These are phyloP conservation scores for Baudoinia panamericana DNA, from an alignment of 495 filamentous ascomycete genomes.

Conservation along the genomic window DNA sequence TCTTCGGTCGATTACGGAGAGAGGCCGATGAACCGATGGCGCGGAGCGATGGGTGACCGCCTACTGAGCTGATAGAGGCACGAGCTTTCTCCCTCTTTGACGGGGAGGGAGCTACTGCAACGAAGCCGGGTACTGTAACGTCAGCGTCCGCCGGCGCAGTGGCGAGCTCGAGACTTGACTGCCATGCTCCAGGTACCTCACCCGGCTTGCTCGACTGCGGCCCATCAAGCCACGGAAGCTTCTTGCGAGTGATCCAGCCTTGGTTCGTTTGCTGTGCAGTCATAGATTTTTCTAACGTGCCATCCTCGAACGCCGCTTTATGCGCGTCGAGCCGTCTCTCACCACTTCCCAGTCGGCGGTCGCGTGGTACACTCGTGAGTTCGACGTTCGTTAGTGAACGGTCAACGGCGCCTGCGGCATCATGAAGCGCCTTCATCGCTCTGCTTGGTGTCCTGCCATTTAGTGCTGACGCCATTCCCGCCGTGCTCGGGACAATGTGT, in stretches of 20 bases:
- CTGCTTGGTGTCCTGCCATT: too few relatives aligned
- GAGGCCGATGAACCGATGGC: conserved; percentile 12
- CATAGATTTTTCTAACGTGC: too few relatives aligned
- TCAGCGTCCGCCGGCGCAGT: neutral
- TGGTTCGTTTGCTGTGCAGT: too few relatives aligned
- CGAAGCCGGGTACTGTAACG: neutral
- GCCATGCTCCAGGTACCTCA: neutral
- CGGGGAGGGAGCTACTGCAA: neutral
- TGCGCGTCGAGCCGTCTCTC: too few relatives aligned
- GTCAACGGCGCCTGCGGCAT: too few relatives aligned
- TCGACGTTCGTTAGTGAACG: too few relatives aligned
- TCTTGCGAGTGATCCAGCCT: conserved; percentile 17
- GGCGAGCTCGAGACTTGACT: neutral
- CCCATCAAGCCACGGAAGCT: conserved; percentile 19
- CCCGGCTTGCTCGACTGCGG: neutral
- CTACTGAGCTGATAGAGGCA: neutral
- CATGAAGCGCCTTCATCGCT: too few relatives aligned
- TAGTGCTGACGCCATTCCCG: too few relatives aligned
- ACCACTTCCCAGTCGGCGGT: too few relatives aligned
- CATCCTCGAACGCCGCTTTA: too few relatives aligned
- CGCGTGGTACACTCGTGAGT: too few relatives aligned
- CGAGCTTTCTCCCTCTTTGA: neutral
- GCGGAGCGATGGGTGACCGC: conserved; percentile 10
- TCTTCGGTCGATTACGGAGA: neutral
- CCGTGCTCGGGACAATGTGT: too few relatives aligned